phyloP scores from a whole-genome alignment of 2,329 filamentous ascomycete species.

The Trichoderma breve region DNA sequence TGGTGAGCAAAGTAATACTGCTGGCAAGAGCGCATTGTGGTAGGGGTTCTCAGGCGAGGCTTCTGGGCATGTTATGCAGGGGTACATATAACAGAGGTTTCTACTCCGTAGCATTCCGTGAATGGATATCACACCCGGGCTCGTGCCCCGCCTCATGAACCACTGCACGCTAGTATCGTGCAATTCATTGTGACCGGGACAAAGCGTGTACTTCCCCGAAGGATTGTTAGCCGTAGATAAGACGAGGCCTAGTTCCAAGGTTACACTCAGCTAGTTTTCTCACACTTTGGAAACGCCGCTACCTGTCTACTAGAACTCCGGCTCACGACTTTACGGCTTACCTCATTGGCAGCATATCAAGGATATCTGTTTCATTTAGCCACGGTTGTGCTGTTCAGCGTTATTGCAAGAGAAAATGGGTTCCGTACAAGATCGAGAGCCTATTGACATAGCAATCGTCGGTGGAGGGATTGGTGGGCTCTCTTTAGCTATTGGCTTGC shows the following conservation, averaged over 20 bases:
- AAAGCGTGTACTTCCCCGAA: background rate
- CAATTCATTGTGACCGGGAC: background rate
- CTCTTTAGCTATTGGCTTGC: slow-evolving; percentile 51
- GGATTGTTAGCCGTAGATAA: background rate
- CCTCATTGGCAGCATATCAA: background rate
- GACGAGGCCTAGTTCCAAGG: background rate
- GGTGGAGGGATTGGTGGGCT: slow-evolving; percentile 60
- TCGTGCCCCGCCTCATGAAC: background rate
- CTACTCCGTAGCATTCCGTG: background rate
- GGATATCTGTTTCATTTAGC: background rate
- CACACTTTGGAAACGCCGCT: background rate
- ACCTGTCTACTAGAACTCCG: background rate
- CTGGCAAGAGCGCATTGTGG: background rate
- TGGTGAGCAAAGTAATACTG: background rate
- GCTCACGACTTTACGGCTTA: background rate
- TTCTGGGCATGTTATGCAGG: background rate
- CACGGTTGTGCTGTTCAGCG: background rate
- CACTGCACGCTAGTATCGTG: background rate
- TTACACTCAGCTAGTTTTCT: background rate
- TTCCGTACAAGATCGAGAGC: background rate
- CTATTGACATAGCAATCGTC: slow-evolving; percentile 48
- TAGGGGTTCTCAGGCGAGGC: background rate
- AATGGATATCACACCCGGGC: background rate
- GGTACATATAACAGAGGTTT: background rate
- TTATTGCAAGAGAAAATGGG: background rate